Percentiles rank a stretch among this genome's conserved stretches.
These are phyloP conservation scores for Stephania yunnanensis DNA, from an alignment of 164 flowering plant genomes.

Conservation along the genomic window DNA sequence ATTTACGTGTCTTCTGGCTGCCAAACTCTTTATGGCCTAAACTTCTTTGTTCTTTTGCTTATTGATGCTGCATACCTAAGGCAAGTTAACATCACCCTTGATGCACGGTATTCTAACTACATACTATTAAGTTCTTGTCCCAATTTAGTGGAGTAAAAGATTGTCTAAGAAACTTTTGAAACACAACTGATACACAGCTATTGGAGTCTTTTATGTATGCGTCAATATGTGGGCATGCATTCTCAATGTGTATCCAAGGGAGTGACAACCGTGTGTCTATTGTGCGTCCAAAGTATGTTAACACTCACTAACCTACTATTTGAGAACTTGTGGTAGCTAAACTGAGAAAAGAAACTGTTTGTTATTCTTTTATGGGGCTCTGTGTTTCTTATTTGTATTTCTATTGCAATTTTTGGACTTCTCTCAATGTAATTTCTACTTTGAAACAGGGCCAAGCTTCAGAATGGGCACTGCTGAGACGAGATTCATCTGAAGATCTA, in stretches of 20 bases:
- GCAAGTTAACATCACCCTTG: background rate
- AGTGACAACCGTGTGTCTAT: no score
- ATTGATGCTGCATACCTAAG: background rate
- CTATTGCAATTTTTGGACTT: background rate
- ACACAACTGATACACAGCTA: no score
- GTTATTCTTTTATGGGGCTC: background rate
- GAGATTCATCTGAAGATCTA: conserved; percentile 83
- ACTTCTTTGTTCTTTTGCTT: background rate
- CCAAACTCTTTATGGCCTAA: background rate
- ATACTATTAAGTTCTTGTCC: background rate
- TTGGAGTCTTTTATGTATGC: no score
- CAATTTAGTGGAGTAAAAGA: background rate
- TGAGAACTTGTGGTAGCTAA: background rate
- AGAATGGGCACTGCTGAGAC: conserved; percentile 93
- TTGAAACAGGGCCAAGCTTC: conserved; percentile 86
- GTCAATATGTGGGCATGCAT: no score
- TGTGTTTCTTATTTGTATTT: background rate
- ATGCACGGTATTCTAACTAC: background rate
- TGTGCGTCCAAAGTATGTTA: no score
- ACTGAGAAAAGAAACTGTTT: background rate
- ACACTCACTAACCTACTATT: background rate
- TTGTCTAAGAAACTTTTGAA: no score
- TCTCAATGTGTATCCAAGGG: no score
- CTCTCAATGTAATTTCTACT: conserved; percentile 9
- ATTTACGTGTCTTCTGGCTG: background rate